Base-by-base conservation (phyloP, 2,329 filamentous ascomycete genomes). In the Colletotrichum endophyticum region DNA sequence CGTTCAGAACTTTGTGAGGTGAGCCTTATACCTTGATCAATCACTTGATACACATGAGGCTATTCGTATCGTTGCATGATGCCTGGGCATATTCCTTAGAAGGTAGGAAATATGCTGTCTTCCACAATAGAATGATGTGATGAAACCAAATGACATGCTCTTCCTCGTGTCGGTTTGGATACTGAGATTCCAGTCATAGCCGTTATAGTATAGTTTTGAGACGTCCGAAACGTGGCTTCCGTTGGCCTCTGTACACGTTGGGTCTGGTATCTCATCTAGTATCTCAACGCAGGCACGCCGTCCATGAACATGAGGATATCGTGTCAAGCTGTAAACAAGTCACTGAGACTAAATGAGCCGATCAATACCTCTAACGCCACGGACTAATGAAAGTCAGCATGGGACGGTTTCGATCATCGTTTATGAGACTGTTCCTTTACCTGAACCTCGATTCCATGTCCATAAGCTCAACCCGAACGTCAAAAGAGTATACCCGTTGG, bases 111-210 rank as follows among this genome's bases (percentile, higher is more conserved):
- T n/a, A 49, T 12, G 39, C 19, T n/a, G 19, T 3, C 36, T 39
- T 53, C n/a, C 11, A 22, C n/a, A 13, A 8, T 3, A 0, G 44
- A 22, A 53, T 13, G 44, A 53, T 5, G 12, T 13, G n/a, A 5
- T 49, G 44, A 1, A 8, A 25, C 6, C 0, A 8, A 1, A 2
- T 8, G n/a, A 25, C 11, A 53, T 22, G 3, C 11, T 53, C 3
- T 53, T 13, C 6, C 44, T 3, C 0, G 44, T 4, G n/a, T 13
- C 6, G 44, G 44, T 8, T 22, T 19, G 39, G 19, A 49, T 22
- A 49, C 19, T 49, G 12, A 7, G 6, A 53, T 12, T 22, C 13
- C 44, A 22, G 9, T n/a, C 44, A 22, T 2, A 8, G 11, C 12
- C n/a, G 11, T 53, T 4, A 53, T 8, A n/a, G 8, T 5, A n/a